phyloP scores from a whole-genome alignment of 495 filamentous ascomycete genomes.

The Penicillium egyptiacum region DNA sequence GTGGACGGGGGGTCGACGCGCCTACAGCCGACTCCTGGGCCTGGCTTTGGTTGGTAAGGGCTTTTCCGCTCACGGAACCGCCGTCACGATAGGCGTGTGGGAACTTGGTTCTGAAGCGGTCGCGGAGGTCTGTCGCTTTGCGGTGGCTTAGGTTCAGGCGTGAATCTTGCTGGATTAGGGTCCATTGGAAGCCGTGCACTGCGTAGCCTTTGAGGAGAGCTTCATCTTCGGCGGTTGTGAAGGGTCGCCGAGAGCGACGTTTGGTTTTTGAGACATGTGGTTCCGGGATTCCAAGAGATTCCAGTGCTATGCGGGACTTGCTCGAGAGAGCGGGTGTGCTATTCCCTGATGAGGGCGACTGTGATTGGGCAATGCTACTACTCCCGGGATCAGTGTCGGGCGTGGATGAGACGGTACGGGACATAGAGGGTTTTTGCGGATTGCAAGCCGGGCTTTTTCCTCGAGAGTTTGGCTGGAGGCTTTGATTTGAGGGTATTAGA shows the following conservation, averaged over 20 bases:
- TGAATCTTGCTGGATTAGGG: constrained; percentile 71
- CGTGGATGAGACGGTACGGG: constrained; percentile 24
- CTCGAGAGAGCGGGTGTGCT: constrained; percentile 22
- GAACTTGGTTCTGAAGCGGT: constrained; percentile 78
- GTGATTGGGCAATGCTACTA: constrained; percentile 1
- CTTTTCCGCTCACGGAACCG: constrained; percentile 43
- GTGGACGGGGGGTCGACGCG: constrained; percentile 15
- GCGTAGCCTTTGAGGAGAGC: constrained; percentile 74
- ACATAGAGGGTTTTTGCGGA: constrained; percentile 21
- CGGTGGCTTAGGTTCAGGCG: constrained; percentile 64
- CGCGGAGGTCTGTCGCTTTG: constrained; percentile 75
- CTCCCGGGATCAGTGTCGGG: constrained; percentile 18
- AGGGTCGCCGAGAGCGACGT: constrained; percentile 54
- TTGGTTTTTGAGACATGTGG: constrained; percentile 39
- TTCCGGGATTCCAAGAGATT: constrained; percentile 40
- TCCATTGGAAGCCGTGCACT: constrained; percentile 77
- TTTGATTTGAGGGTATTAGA: constrained; percentile 12
- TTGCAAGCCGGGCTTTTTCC: constrained; percentile 14
- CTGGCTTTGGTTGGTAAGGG: constrained; percentile 14
- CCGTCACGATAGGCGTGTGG: constrained; percentile 67
- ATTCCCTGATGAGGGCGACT: constrained; percentile 16
- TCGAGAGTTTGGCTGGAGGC: constrained; percentile 17
- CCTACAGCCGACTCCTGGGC: constrained; percentile 5
- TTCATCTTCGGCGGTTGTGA: constrained; percentile 73
- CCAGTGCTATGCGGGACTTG: constrained; percentile 34